A percentile compares a stretch with the other conserved stretches of the same genome.
Evolutionary conservation across 1,139 yeast species (phyloP).

Genomic region (Kodamaea fungicola): DNA sequence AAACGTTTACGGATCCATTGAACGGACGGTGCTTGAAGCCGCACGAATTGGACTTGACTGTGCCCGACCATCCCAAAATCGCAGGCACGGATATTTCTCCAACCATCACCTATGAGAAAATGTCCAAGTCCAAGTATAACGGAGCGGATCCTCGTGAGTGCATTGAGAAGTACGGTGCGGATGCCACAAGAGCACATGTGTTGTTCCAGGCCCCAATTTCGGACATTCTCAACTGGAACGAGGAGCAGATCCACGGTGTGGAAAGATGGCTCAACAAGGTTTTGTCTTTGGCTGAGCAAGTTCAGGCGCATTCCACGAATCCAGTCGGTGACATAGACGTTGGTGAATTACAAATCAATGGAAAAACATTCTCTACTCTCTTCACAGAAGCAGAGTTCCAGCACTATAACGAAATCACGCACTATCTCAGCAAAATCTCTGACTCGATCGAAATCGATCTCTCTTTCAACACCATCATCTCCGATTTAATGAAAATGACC

Average conservation of each 20-base stretch:
- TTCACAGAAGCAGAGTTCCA: constrained; percentile 46
- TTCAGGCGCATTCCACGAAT: constrained; percentile 1
- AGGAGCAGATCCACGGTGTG: constrained; percentile 76
- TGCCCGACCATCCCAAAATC: constrained; percentile 43
- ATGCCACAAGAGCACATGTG: constrained; percentile 90
- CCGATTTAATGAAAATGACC: constrained; percentile 87
- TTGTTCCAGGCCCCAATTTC: constrained; percentile 89
- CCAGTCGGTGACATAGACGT: constrained; percentile 1
- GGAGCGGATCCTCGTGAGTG: constrained; percentile 89
- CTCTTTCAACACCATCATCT: constrained; percentile 78
- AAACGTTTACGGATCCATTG: constrained; percentile 69
- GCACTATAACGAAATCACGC: constrained; percentile 57
- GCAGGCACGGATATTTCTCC: constrained; percentile 52
- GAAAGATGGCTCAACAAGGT: constrained; percentile 81
- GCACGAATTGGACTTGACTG: constrained; percentile 54
- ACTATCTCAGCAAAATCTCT: constrained; percentile 48
- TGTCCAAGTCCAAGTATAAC: constrained; percentile 93
- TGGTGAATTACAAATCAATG: constrained; percentile 21
- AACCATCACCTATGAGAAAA: constrained; percentile 68
- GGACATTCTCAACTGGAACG: constrained; percentile 88
- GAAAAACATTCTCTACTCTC: constrained; percentile 13
- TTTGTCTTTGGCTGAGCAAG: constrained; percentile 27
- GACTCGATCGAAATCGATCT: constrained; percentile 56
- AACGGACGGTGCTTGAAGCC: constrained; percentile 77
- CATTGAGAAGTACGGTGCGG: constrained; percentile 82